Base-by-base conservation (phyloP, 768 basidiomycete species). In the Leccinum fibrillosum region DNA sequence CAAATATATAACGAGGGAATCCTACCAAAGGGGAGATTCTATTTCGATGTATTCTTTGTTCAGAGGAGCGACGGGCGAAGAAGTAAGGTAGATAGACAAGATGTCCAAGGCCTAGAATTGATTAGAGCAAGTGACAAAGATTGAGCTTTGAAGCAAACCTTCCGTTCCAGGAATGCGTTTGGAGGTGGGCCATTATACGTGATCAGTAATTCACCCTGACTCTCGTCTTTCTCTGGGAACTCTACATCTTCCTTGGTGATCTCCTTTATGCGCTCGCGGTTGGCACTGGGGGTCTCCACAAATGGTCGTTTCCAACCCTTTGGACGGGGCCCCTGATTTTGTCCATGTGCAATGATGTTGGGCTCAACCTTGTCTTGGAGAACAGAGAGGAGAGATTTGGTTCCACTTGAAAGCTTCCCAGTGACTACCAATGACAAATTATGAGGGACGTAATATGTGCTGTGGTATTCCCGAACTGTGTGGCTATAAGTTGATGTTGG, bases 191-290 rank as follows among this genome's bases (percentile, higher is more conserved):
- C 96, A 58, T 89, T 77, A 74, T 86, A 94, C 35, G 76, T 81
- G 50, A 98, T 80, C 19, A 82, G 74, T 7, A 98, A 68, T 76
- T 98, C 94, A 35, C 97, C 96, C 66, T 93, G 83, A 78, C 89
- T 90, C 77, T 98, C 96, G 66, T 98, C 95, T 72, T 92, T 86
- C 75, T 98, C 97, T 11, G 97, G 96, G 68, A 99, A 99, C 66
- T 95, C 92, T 17, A 98, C 86, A 0, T 79, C 76, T 59, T 89
- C 82, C 59, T 80, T 85, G 45, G 78, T 71, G 4, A 85, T 82
- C 48, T 77, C 64, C 35, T 78, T 67, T 19, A 90, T 81, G 7
- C 79, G 78, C 37, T 75, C 76, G 23, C 86, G 77, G n/a, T 73
- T 71, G 6, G 88, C 85, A 61, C 90, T 94, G 10, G 84, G 63